phyloP scores from a whole-genome alignment of 768 basidiomycete species.

The Boletus rubropictus region DNA sequence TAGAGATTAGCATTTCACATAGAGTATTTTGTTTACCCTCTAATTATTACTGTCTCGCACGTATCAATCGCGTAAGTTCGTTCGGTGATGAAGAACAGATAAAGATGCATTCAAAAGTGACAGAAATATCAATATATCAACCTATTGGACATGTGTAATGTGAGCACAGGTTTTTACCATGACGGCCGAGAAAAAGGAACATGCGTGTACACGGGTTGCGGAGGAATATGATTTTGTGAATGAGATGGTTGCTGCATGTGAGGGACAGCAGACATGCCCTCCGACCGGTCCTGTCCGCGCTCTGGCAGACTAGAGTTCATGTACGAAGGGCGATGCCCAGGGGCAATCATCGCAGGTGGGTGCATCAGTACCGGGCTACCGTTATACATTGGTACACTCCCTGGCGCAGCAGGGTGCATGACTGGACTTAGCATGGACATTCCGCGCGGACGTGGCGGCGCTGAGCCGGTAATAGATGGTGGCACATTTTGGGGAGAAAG shows the following conservation, averaged over 20 bases:
- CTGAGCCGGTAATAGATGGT: constrained; percentile 25
- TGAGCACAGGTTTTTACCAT: constrained; percentile 24
- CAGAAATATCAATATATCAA: constrained; percentile 33
- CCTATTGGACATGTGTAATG: constrained; percentile 16
- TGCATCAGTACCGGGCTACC: constrained; percentile 67
- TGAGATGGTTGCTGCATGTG: constrained; percentile 36
- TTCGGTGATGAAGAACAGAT: constrained; percentile 10
- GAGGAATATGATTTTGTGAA: constrained; percentile 21
- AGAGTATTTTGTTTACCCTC: constrained; percentile 15
- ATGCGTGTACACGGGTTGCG: constrained; percentile 29
- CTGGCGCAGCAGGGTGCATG: constrained; percentile 50
- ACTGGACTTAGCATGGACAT: constrained; percentile 69
- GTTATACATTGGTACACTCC: constrained; percentile 49
- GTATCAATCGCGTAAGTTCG: not conserved
- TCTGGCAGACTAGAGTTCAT: constrained; percentile 45
- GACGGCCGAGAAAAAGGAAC: constrained; percentile 27
- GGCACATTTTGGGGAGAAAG: constrained; percentile 36
- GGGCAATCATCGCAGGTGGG: constrained; percentile 37
- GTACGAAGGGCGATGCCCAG: constrained; percentile 32
- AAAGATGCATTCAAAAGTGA: constrained; percentile 22
- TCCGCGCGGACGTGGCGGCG: constrained; percentile 41
- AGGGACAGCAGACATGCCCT: constrained; percentile 37
- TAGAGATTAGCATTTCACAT: constrained; percentile 32
- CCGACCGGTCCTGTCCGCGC: constrained; percentile 45
- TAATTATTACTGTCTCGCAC: constrained; percentile 9